These are phyloP conservation scores for Ascochyta rabiei DNA, from an alignment of 2,329 filamentous ascomycete species.

Conservation along the genomic window DNA sequence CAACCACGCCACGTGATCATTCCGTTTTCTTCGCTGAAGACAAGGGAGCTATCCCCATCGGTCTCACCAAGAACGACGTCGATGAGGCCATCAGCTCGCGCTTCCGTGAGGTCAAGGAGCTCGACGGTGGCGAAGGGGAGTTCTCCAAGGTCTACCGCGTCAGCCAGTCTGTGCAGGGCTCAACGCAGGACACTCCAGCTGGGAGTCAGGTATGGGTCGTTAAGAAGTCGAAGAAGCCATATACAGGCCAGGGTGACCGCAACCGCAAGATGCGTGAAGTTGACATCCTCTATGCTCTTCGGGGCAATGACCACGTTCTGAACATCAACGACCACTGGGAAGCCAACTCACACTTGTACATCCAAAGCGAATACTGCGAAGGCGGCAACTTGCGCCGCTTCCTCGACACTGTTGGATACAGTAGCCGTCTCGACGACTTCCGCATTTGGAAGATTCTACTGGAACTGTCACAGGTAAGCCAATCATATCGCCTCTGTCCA, in stretches of 20 bases:
- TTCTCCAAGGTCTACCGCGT: conserved; percentile 94
- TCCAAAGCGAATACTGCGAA: conserved; percentile 96
- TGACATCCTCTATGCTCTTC: conserved; percentile 74
- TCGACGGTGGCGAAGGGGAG: conserved; percentile 79
- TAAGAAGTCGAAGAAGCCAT: conserved; percentile 87
- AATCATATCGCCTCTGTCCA: neutral
- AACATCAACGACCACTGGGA: conserved; percentile 89
- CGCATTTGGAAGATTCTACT: conserved; percentile 97
- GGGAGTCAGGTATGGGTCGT: conserved; percentile 75
- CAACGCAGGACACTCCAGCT: conserved; percentile 29
- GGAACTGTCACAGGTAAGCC: conserved; percentile 78
- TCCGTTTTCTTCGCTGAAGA: conserved; percentile 64
- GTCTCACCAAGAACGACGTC: conserved; percentile 72
- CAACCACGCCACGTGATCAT: conserved; percentile 69
- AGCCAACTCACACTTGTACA: conserved; percentile 82
- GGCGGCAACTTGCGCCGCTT: conserved; percentile 90
- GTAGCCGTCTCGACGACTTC: conserved; percentile 92
- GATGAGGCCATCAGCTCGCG: conserved; percentile 75
- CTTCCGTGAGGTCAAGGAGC: conserved; percentile 76
- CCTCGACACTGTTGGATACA: conserved; percentile 78
- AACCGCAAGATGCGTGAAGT: conserved; percentile 85
- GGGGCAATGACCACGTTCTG: conserved; percentile 82
- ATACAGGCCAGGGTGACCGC: conserved; percentile 79
- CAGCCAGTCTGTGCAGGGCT: conserved; percentile 54
- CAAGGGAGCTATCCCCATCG: conserved; percentile 64